These are phyloP conservation scores for Cyanodermella asteris DNA, from an alignment of 2,329 filamentous ascomycete genomes.

Conservation along the genomic window DNA sequence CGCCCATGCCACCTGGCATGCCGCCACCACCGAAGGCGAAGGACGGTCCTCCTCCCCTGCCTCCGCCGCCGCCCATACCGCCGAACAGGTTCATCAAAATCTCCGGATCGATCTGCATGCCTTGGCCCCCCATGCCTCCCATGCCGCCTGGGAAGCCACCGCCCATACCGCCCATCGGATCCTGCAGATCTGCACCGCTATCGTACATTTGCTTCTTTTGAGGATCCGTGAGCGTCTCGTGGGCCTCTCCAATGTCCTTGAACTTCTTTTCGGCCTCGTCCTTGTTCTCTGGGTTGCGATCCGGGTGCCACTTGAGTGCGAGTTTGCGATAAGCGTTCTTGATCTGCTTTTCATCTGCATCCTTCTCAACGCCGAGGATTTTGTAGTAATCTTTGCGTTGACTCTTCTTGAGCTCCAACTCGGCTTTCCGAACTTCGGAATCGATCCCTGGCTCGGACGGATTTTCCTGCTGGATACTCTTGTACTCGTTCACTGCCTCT, in stretches of 20 bases:
- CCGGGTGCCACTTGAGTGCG: constrained; percentile 83
- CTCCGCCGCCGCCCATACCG: constrained; percentile 16
- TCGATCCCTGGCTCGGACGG: constrained; percentile 59
- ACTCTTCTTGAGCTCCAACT: constrained; percentile 93
- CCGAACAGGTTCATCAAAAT: constrained; percentile 22
- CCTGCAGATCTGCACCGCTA: constrained; percentile 74
- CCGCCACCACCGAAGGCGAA: constrained; percentile 7
- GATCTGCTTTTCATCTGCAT: constrained; percentile 62
- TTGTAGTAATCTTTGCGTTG: constrained; percentile 98
- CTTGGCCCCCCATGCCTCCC: constrained; percentile 18
- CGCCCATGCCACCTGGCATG: constrained; percentile 5
- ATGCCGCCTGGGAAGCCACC: constrained; percentile 21
- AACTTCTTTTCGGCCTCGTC: constrained; percentile 69
- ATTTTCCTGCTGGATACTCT: constrained; percentile 61
- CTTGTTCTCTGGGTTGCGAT: constrained; percentile 84
- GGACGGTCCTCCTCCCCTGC: constrained; percentile 8
- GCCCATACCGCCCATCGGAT: constrained; percentile 42
- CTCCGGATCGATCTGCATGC: constrained; percentile 16
- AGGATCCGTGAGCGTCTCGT: constrained; percentile 84
- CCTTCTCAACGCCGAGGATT: constrained; percentile 74
- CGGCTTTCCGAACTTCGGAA: constrained; percentile 72
- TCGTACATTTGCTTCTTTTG: constrained; percentile 87
- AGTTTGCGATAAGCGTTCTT: constrained; percentile 95
- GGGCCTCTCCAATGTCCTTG: constrained; percentile 94
- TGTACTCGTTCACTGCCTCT: constrained; percentile 72